Evolutionary conservation across 495 filamentous ascomycete genomes (phyloP).

Genomic region (Diplogelasinospora grovesii): DNA sequence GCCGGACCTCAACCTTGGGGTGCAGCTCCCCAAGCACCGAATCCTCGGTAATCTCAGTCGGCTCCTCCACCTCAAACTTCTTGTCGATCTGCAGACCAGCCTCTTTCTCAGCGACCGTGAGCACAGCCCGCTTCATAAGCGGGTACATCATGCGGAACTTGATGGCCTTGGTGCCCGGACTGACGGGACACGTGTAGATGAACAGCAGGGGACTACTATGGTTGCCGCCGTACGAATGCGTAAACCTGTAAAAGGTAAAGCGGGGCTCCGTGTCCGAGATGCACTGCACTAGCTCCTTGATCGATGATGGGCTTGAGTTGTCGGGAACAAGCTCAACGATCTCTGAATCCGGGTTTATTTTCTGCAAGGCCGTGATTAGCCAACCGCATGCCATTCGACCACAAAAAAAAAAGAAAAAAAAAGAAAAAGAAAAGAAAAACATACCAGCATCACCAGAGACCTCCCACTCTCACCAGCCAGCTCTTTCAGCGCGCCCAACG

Average conservation of each 20-base stretch:
- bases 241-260: conserved; percentile 83
- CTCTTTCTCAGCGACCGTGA: conserved; percentile 59
- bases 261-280: conserved; percentile 81
- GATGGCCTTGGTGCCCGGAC: conserved; percentile 58
- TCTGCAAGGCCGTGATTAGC: conserved; percentile 32
- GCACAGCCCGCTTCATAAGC: conserved; percentile 65
- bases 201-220: conserved; percentile 69
- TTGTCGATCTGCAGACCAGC: conserved; percentile 69
- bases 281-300: conserved; percentile 45
- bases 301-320: conserved; percentile 37
- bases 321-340: conserved; percentile 64
- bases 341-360: conserved; percentile 71
- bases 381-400: too few relatives aligned
- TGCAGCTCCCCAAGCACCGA: conserved; percentile 69
- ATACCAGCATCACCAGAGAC: conserved; percentile 73
- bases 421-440: conserved; percentile 20
- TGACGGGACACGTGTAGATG: conserved; percentile 86
- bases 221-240: conserved; percentile 43
- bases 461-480: conserved; percentile 46
- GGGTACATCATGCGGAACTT: conserved; percentile 96
- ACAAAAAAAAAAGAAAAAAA: not conserved
- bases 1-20: conserved; percentile 61
- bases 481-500: conserved; percentile 55
- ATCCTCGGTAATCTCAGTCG: conserved; percentile 72
- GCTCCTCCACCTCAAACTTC: conserved; percentile 55